Evolutionary conservation across 495 filamentous ascomycete genomes (phyloP).

Genomic region (Penicillium nucicola): DNA sequence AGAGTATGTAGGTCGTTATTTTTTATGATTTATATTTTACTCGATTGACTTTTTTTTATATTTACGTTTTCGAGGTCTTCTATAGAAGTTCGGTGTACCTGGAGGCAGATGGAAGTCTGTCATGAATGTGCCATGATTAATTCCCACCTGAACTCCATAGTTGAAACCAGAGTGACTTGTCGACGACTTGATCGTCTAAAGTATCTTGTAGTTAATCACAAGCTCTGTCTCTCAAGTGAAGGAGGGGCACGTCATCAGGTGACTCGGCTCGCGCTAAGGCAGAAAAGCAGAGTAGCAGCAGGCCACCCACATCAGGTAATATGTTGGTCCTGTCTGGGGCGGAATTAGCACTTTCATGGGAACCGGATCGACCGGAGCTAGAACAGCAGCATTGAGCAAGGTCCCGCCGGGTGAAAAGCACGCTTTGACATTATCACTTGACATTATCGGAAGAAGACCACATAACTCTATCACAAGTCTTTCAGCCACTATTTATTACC

Average conservation of each 20-base stretch:
- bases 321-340: too few species aligned
- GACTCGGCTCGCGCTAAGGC: background rate
- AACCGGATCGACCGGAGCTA: background rate
- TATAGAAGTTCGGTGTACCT: too few species aligned
- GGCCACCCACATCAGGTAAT: background rate
- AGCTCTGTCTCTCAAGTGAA: background rate
- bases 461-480: too few species aligned
- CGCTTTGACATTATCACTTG: background rate
- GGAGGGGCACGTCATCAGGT: background rate
- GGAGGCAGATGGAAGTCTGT: background rate
- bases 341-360: background rate
- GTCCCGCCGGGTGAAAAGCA: background rate
- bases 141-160: constrained; percentile 1
- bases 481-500: too few species aligned
- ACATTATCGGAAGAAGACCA: too few species aligned
- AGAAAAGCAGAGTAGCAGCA: background rate
- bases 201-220: constrained; percentile 1
- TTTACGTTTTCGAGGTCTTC: too few species aligned
- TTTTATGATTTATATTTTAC: too few species aligned
- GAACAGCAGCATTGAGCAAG: background rate
- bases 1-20: too few species aligned
- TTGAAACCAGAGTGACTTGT: constrained; percentile 1
- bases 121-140: background rate
- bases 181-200: background rate
- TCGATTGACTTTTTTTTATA: too few species aligned